Base-by-base conservation (phyloP, 306 rosid species). In the Ammopiptanthus mongolicus region DNA sequence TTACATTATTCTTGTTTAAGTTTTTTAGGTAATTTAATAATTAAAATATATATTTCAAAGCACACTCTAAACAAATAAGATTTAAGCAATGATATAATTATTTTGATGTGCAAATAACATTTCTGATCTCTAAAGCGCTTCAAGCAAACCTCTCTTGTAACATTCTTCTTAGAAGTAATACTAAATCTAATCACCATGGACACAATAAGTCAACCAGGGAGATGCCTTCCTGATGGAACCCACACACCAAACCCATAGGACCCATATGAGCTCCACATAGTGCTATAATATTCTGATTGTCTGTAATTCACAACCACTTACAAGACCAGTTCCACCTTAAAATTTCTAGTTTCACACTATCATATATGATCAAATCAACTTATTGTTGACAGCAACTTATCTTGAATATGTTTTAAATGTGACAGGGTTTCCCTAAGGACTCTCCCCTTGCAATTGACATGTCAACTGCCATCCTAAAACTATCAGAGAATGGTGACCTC, bases 361-460 rank as follows among this genome's bases (percentile, higher is more conserved):
- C 25, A 25, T 10, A 46, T 31, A 4, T 31, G 50, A 44, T 44
- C 15, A 25, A 25, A 2, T 29, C 33, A 29, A 29, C 33, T 29
- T 28, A 28, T 48, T 31, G 29, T 50, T 55, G 39, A 55, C 39
- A 39, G 3, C 39, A 71, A 41, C 75, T 21, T 39, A 2, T 25
- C 31, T 42, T 57, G 4, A 44, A 61, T 31, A 34, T 62, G 71
- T 75, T 75, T 55, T 41, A 19, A 25, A 53, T 66, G 34, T 76
- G 11, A 21, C 88, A 92, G 97, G 92, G 89, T 23, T 92, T 92
- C 60, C 85, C 77, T 6, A 81, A 88, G 57, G 90, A 92, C 78
- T 89, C 97, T 14, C 96, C 97, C 6, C 68, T 92, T 65, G 91
- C 97, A 50, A 78, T 88, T 23, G 97, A 92, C 80, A 17, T 89